Conservation (phyloP, 495 filamentous ascomycete species). For the Sporormia fimetaria region DNA sequence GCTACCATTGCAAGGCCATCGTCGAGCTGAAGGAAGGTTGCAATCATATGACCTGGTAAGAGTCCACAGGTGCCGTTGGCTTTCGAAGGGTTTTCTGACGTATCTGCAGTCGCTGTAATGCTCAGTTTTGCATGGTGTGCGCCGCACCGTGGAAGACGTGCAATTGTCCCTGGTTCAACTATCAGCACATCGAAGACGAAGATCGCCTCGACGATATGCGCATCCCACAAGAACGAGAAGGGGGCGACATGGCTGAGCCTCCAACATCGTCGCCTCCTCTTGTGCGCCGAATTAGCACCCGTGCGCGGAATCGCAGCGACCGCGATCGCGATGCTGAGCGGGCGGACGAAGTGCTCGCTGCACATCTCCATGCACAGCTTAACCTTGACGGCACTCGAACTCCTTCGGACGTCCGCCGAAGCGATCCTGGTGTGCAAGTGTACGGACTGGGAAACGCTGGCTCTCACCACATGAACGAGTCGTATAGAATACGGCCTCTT, state of each 20-base stretch:
- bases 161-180: constrained; percentile 69
- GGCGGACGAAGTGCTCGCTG: constrained; percentile 46
- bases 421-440: constrained; percentile 12
- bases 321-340: constrained; percentile 12
- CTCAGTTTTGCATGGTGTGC: constrained; percentile 76
- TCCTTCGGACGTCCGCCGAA: constrained; percentile 9
- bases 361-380: constrained; percentile 41
- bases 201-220: constrained; percentile 50
- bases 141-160: constrained; percentile 71
- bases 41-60: constrained; percentile 77
- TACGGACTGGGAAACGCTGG: constrained; percentile 21
- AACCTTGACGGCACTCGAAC: constrained; percentile 28
- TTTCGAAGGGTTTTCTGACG: constrained; percentile 6
- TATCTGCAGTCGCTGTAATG: constrained; percentile 52
- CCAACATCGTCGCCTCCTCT: constrained; percentile 9
- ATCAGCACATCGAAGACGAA: constrained; percentile 42
- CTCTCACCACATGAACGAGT: constrained; percentile 22
- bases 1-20: constrained; percentile 59
- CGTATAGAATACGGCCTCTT: constrained; percentile 20
- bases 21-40: constrained; percentile 75
- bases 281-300: constrained; percentile 11
- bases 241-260: constrained; percentile 21
- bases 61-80: constrained; percentile 4
- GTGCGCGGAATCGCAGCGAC: constrained; percentile 8
- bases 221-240: constrained; percentile 31